Conservation (phyloP, 2,329 filamentous ascomycete genomes). For the Cladosporium oxysporum region DNA sequence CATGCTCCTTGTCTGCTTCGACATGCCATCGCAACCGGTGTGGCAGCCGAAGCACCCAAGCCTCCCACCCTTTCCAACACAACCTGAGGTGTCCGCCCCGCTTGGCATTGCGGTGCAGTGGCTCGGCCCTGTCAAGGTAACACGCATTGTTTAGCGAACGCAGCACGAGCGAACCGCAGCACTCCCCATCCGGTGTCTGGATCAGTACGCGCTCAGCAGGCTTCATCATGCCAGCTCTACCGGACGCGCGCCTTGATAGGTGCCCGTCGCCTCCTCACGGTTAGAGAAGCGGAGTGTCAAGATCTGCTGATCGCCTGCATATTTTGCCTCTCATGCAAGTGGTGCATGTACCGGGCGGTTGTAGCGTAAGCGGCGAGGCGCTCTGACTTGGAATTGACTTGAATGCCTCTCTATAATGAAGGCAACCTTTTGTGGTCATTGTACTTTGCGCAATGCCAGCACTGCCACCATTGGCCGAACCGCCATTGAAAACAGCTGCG, state of each 20-base stretch:
- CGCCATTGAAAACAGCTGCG: not conserved
- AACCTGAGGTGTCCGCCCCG: conserved; percentile 2
- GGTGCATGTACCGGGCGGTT: conserved; percentile 1
- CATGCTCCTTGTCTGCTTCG: not conserved
- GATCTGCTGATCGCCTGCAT: conserved; percentile 7
- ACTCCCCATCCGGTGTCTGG: not conserved
- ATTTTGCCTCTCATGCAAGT: not conserved
- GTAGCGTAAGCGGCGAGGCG: conserved; percentile 3
- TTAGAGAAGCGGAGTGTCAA: not conserved
- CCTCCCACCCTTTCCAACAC: not conserved
- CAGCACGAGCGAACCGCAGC: not conserved
- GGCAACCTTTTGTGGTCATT: not conserved
- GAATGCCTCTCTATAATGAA: not conserved
- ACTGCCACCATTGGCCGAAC: not conserved
- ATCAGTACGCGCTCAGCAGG: conserved; percentile 3
- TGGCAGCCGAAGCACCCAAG: not conserved
- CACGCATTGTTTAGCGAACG: not conserved
- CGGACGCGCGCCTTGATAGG: not conserved
- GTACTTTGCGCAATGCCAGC: no score
- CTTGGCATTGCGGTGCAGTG: not conserved
- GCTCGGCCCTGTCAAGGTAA: not conserved
- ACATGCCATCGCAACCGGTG: not conserved
- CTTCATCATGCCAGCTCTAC: conserved; percentile 6
- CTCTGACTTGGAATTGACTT: conserved; percentile 2
- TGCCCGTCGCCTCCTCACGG: not conserved